Conservation (phyloP, 2,329 filamentous ascomycete genomes). For the Epichloe gansuensis region DNA sequence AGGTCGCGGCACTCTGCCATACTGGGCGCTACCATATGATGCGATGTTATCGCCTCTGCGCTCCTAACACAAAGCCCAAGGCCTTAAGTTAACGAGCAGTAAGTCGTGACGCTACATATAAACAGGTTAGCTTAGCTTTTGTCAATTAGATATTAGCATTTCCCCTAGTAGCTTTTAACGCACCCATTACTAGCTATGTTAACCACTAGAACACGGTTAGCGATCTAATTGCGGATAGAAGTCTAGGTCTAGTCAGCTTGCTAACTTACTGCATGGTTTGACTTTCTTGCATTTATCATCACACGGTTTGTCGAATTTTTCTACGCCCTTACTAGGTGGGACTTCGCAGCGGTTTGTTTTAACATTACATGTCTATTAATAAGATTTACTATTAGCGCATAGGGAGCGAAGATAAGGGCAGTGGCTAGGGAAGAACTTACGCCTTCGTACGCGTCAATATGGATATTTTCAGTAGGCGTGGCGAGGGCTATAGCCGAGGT, state of each 20-base stretch:
- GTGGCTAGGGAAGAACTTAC: not conserved
- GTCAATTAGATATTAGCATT: too few species aligned
- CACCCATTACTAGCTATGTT: slow-evolving; percentile 1
- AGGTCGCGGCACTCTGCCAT: too few species aligned
- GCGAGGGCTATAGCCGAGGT: not conserved
- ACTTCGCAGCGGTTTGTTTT: not conserved
- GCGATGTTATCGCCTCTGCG: too few species aligned
- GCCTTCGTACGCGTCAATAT: not conserved
- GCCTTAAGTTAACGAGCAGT: too few species aligned
- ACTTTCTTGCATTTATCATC: too few species aligned
- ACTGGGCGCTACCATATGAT: too few species aligned
- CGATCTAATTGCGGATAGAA: not conserved
- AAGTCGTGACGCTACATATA: not conserved
- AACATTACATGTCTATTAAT: not conserved
- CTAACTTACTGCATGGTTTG: not conserved
- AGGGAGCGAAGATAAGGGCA: not conserved
- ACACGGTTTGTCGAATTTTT: not conserved
- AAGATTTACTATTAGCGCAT: too few species aligned
- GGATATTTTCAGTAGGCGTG: not conserved
- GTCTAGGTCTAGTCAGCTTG: too few species aligned
- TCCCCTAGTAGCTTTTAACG: not conserved
- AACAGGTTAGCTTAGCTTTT: too few species aligned
- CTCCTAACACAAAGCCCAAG: too few species aligned
- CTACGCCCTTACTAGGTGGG: not conserved
- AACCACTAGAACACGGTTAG: not conserved